A percentile compares a stretch with the other conserved stretches of the same genome.
Evolutionary conservation across 148 eudicot genomes (phyloP).

Genomic region (Silene uniflora): DNA sequence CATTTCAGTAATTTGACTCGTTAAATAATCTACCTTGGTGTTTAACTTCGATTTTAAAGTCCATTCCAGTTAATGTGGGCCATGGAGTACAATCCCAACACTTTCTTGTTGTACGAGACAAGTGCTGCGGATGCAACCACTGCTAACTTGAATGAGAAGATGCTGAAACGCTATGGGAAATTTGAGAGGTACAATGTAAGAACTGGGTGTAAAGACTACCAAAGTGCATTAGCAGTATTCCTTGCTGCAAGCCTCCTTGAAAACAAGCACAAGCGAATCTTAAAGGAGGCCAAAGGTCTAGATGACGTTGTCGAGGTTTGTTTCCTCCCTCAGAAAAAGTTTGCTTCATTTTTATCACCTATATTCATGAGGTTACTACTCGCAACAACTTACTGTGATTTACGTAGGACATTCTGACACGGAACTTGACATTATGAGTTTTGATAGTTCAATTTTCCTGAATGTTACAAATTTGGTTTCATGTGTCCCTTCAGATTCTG

Average conservation of each 20-base stretch:
- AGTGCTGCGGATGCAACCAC: conserved; percentile 36
- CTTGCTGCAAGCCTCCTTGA: conserved; percentile 93
- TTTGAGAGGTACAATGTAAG: conserved; percentile 70
- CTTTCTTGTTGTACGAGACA: conserved; percentile 56
- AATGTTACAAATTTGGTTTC: neutral
- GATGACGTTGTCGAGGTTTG: conserved; percentile 83
- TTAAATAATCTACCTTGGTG: neutral
- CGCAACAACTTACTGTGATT: no score
- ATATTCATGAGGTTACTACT: neutral
- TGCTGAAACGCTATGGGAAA: conserved; percentile 76
- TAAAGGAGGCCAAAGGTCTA: conserved; percentile 85
- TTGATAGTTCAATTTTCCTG: no score
- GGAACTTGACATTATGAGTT: no score
- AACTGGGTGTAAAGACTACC: conserved; percentile 54
- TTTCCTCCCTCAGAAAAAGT: conserved; percentile 7
- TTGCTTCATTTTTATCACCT: neutral
- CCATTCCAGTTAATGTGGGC: conserved; percentile 91
- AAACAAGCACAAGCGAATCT: conserved; percentile 74
- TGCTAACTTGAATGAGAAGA: conserved; percentile 42
- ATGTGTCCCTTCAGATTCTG: conserved; percentile 50
- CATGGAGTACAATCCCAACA: conserved; percentile 94
- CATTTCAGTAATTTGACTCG: no score
- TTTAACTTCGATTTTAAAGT: conserved; percentile 19
- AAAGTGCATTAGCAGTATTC: conserved; percentile 65
- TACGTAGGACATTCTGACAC: no score